Conservation (phyloP, 495 filamentous ascomycete species). For the Aspergillus kassunensis region DNA sequence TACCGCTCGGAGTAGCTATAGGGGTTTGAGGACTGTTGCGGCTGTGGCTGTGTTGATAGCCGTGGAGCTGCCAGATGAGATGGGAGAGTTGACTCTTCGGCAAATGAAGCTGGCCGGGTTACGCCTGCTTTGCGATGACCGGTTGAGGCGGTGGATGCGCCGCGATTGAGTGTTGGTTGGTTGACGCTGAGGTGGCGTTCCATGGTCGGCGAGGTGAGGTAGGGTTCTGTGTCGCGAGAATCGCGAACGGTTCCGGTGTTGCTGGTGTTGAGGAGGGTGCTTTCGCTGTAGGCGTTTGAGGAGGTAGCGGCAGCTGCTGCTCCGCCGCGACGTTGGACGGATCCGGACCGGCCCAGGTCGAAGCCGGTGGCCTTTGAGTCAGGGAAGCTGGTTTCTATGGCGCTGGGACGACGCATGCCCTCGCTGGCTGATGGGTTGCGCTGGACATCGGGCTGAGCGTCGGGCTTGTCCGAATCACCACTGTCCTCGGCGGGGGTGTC, state of each 20-base stretch:
- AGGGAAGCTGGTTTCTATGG: constrained; percentile 14
- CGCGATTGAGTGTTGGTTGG: constrained; percentile 31
- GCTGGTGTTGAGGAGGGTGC: constrained; percentile 36
- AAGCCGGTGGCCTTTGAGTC: constrained; percentile 33
- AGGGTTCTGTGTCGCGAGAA: constrained; percentile 20
- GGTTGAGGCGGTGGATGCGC: constrained; percentile 36
- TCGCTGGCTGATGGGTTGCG: constrained; percentile 5
- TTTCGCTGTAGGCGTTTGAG: constrained; percentile 29
- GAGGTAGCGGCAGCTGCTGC: constrained; percentile 7
- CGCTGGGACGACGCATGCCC: constrained; percentile 3
- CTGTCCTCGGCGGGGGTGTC: constrained; percentile 10
- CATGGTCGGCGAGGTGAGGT: constrained; percentile 22
- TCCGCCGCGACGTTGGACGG: constrained; percentile 31
- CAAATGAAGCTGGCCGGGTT: constrained; percentile 12
- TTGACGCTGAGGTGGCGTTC: constrained; percentile 24
- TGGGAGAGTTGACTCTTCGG: constrained; percentile 14
- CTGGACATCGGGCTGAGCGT: constrained; percentile 9
- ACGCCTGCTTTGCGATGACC: constrained; percentile 38
- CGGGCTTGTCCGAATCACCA: constrained; percentile 8
- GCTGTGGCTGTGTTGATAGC: not conserved
- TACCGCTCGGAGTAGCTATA: constrained; percentile 15
- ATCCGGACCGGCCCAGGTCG: constrained; percentile 29
- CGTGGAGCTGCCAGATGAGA: not conserved
- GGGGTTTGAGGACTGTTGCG: constrained; percentile 8
- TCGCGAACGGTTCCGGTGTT: no score